Evolutionary conservation across 2,329 filamentous ascomycete genomes (phyloP).

Genomic region (Aspergillus alliaceus): DNA sequence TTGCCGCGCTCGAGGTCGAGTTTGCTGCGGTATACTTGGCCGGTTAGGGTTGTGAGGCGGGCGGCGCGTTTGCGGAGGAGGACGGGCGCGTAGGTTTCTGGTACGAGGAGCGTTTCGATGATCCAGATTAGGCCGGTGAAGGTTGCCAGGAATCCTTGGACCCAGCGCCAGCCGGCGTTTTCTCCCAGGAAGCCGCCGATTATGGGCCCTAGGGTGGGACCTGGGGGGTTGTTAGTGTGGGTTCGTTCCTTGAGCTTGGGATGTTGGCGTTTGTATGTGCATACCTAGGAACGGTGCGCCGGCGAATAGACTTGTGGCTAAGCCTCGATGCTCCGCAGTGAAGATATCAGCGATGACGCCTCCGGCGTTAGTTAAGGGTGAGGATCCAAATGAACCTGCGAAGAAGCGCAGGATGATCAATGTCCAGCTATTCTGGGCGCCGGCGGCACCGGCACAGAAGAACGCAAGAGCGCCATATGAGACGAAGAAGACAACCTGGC

Average conservation of each 20-base stretch:
- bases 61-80: conserved; percentile 29
- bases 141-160: conserved; percentile 29
- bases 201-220: conserved; percentile 28
- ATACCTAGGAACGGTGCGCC: conserved; percentile 62
- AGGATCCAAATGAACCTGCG: conserved; percentile 59
- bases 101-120: conserved; percentile 21
- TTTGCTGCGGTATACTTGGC: conserved; percentile 26
- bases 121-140: conserved; percentile 32
- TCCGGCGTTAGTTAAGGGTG: conserved; percentile 46
- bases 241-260: not conserved
- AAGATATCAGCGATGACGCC: conserved; percentile 61
- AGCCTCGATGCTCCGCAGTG: conserved; percentile 50
- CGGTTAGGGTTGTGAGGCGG: conserved; percentile 23
- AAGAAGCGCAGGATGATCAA: conserved; percentile 66
- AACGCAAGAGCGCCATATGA: conserved; percentile 58
- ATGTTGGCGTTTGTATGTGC: not conserved
- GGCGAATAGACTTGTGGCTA: conserved; percentile 64
- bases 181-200: conserved; percentile 32
- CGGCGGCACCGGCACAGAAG: conserved; percentile 61
- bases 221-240: not conserved
- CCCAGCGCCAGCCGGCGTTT: conserved; percentile 31
- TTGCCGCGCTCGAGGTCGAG: conserved; percentile 27
- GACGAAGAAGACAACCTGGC: conserved; percentile 52
- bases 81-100: conserved; percentile 32
- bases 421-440: conserved; percentile 55